Evolutionary conservation across 495 filamentous ascomycete species (phyloP).

Genomic region (Rusavskia elegans): DNA sequence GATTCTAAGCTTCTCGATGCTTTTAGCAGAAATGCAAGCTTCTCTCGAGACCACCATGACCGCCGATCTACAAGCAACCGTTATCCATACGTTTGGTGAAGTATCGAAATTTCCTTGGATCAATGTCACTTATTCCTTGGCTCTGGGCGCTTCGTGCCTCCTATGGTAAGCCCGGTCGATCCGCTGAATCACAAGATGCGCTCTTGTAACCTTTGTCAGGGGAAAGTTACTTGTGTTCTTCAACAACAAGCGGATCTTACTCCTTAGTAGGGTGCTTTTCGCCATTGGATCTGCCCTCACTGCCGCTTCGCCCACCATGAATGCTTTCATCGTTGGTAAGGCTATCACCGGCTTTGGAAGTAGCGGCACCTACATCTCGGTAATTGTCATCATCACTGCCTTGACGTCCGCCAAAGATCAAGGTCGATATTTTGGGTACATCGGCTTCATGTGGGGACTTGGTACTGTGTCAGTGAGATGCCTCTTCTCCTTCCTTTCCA

Average conservation of each 20-base stretch:
- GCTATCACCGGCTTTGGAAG: constrained; percentile 19
- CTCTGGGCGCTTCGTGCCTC: too few species aligned
- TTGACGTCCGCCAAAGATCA: constrained; percentile 23
- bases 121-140: neutral
- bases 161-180: too few species aligned
- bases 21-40: too few species aligned
- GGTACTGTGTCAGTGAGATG: constrained; percentile 12
- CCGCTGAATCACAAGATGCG: too few species aligned
- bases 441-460: constrained; percentile 21
- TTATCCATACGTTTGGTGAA: too few species aligned
- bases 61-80: too few species aligned
- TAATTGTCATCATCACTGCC: constrained; percentile 22
- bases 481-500: too few species aligned
- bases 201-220: too few species aligned
- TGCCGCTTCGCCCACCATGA: constrained; percentile 25
- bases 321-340: constrained; percentile 25
- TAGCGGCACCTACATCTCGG: constrained; percentile 27
- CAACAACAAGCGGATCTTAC: constrained; percentile 29
- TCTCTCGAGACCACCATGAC: too few species aligned
- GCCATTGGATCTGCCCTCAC: constrained; percentile 25
- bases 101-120: too few species aligned
- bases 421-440: constrained; percentile 22
- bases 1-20: too few species aligned
- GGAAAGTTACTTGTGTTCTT: constrained; percentile 10
- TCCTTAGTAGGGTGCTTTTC: constrained; percentile 25